A percentile compares a stretch with the other conserved stretches of the same genome.
Conservation (phyloP, 768 basidiomycete species). For the Lyophyllum shimeji region DNA sequence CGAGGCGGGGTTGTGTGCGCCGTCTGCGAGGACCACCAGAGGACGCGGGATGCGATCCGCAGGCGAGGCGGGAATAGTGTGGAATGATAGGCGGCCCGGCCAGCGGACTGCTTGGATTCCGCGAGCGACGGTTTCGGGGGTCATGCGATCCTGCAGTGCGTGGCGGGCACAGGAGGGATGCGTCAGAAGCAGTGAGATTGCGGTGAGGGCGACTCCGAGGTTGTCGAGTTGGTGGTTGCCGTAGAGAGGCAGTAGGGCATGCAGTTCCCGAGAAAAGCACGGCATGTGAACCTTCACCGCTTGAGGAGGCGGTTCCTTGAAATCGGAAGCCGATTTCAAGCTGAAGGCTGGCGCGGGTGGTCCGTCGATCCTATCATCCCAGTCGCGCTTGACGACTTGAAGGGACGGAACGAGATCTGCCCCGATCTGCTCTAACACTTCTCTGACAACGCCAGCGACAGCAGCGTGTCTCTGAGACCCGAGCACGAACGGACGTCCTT, state of each 20-base stretch:
- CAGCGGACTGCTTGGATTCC: constrained; percentile 69
- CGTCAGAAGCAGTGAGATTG: constrained; percentile 57
- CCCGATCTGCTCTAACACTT: constrained; percentile 39
- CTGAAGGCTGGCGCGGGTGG: constrained; percentile 27
- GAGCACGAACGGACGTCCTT: constrained; percentile 60
- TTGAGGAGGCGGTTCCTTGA: constrained; percentile 37
- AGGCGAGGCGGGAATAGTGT: constrained; percentile 28
- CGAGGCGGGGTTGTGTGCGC: constrained; percentile 90
- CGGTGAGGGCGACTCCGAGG: constrained; percentile 63
- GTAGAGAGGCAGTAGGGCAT: constrained; percentile 57
- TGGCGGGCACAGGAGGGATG: constrained; percentile 31
- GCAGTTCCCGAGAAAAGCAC: constrained; percentile 44
- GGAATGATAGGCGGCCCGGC: constrained; percentile 85
- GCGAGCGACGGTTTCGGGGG: constrained; percentile 41
- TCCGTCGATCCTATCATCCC: constrained; percentile 36
- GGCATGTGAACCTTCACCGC: constrained; percentile 43
- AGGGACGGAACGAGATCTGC: constrained; percentile 41
- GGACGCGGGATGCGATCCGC: constrained; percentile 10
- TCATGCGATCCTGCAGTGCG: constrained; percentile 37
- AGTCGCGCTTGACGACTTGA: constrained; percentile 32
- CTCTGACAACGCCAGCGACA: constrained; percentile 43
- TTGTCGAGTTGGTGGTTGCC: constrained; percentile 89
- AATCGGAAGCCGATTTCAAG: constrained; percentile 24
- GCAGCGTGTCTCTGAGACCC: constrained; percentile 58
- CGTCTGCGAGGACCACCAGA: constrained; percentile 73